Evolutionary conservation across 2,329 filamentous ascomycete genomes (phyloP), one percentile per base, ranked within the genome.

Genomic region (Sclerotinia subarctica): DNA sequence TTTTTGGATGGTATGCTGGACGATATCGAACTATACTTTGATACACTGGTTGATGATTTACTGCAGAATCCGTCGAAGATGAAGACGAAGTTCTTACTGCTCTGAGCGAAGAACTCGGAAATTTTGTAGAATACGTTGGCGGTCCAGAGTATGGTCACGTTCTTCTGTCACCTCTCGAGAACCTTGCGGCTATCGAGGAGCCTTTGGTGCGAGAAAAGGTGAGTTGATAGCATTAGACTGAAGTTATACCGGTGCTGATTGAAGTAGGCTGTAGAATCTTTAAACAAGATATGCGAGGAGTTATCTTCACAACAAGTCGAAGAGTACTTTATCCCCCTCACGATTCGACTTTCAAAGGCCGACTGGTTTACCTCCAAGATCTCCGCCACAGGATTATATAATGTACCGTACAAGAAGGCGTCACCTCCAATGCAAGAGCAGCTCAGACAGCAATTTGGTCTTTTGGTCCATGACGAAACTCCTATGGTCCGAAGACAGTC

Each of bases 341-440:
- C 94, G 69, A 88, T 96, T 77, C 93, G 95, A 78, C 91, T 99
- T 70, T 96, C 95, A 73, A 99, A 98, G 86, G 95, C 95, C 81
- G 95, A 99, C 82, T 99, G 95, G 95, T 99, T 99, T 81, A 99
- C 95, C 68, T 98, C 95, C 73, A 99, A 98, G 83, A 95, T 99
- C 73, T 99, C 95, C 44, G 95, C 94, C 71, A 97, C 94, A 73
- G 95, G 95, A 71, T 90, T 99, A 71, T 99, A 94, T 83, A 95
- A 92, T 78, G 88, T 89, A 60, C 94, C 95, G 72, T 99, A 99
- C 84, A 90, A 89, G 76, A 96, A 96, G 84, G 93, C 95, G 69
- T 90, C 93, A 67, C 86, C 90, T 64, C 85, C 89, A n/a, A 88
- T 94, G 73, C 95, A 99, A 82, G 93, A 97, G 82, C 90, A 90